Conservation (phyloP, 139 green algal species). For the Micromonas pusilla region DNA sequence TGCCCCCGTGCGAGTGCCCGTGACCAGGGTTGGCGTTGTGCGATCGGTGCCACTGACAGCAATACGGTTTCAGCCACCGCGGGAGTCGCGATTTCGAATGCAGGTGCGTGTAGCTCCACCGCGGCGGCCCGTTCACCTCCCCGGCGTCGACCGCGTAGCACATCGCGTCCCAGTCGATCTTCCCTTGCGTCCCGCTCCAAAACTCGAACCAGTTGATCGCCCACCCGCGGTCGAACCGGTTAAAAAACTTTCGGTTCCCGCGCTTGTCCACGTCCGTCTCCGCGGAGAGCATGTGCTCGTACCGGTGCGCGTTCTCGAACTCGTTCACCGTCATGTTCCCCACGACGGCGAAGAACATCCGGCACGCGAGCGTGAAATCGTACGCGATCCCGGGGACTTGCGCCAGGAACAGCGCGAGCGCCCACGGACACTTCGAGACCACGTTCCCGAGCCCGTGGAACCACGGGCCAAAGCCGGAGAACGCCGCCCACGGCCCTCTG, state of each 20-base stretch:
- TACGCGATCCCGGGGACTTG: background rate
- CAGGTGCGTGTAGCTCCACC: background rate
- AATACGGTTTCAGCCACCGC: background rate
- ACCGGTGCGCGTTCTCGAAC: slow-evolving; percentile 5
- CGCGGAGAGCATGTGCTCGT: slow-evolving; percentile 11
- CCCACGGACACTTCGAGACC: too few relatives aligned
- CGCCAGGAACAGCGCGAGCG: background rate
- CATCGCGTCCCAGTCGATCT: background rate
- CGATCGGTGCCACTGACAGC: background rate
- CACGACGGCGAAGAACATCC: background rate
- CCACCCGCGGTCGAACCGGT: slow-evolving; percentile 14
- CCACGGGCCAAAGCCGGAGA: too few relatives aligned
- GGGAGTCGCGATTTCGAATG: background rate
- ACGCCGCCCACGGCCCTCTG: too few relatives aligned
- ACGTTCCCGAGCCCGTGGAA: background rate
- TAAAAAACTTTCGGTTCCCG: background rate
- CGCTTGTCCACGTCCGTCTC: slow-evolving; percentile 2
- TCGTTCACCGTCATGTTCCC: slow-evolving; percentile 24
- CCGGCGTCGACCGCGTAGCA: background rate
- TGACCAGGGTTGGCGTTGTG: background rate
- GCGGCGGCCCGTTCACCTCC: background rate
- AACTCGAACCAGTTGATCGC: slow-evolving; percentile 12
- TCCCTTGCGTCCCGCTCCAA: background rate
- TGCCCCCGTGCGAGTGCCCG: background rate
- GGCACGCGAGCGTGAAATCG: background rate